phyloP scores from a whole-genome alignment of 805 yeast species.

The Nakazawaea pomicola region DNA sequence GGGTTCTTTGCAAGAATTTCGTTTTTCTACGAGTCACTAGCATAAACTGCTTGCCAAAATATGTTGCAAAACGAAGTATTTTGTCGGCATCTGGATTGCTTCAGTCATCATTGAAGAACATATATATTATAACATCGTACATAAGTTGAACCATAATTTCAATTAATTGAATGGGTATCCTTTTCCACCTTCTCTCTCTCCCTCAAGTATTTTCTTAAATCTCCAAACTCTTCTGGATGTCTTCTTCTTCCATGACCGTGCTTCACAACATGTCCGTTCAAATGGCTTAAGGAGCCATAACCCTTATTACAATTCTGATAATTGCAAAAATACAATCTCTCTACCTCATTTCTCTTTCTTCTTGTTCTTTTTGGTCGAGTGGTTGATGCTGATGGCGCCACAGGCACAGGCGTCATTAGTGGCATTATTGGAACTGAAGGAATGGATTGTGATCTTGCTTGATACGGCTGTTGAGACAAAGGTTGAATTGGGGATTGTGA shows the following conservation, averaged over 20 bases:
- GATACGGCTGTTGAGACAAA: no score
- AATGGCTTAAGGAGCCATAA: conserved; percentile 45
- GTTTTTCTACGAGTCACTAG: no score
- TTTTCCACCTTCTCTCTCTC: conserved; percentile 19
- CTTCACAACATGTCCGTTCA: conserved; percentile 42
- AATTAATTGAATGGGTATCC: not conserved
- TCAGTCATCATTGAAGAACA: not conserved
- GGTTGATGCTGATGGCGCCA: not conserved
- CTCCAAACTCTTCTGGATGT: conserved; percentile 43
- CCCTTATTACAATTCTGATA: conserved; percentile 38
- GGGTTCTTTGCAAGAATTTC: no score
- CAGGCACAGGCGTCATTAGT: no score
- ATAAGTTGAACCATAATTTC: not conserved
- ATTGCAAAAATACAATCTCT: conserved; percentile 40
- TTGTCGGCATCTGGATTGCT: no score
- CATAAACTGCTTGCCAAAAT: no score
- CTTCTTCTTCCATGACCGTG: conserved; percentile 44
- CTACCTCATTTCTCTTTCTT: conserved; percentile 42
- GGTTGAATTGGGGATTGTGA: no score
- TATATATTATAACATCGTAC: not conserved
- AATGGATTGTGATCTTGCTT: not conserved
- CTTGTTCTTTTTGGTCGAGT: conserved; percentile 31
- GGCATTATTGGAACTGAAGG: no score
- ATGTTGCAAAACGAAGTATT: no score
- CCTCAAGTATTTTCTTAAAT: conserved; percentile 34